Percentiles rank a stretch among this genome's conserved stretches.
Conservation (phyloP, 768 basidiomycete species). For the Boletus barrowsii region DNA sequence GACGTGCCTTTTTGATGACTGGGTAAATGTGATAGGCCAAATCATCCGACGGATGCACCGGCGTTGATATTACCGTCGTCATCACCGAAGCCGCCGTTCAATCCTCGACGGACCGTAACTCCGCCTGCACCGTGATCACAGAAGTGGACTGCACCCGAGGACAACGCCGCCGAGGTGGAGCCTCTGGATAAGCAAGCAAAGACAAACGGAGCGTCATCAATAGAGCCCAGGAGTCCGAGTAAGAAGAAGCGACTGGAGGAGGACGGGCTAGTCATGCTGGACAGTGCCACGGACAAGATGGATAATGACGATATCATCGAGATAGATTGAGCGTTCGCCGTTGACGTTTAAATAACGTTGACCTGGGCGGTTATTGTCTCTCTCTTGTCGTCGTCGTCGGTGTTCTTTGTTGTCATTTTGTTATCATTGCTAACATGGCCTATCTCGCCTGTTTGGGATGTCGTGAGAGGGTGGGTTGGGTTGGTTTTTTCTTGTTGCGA, state of each 20-base stretch:
- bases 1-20: background rate
- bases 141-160: slow-evolving; percentile 60
- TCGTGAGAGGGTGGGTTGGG: no score
- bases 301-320: slow-evolving; percentile 58
- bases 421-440: no score
- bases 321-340: slow-evolving; percentile 42
- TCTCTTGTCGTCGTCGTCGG: no score
- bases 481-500: no score
- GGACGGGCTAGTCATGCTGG: slow-evolving; percentile 71
- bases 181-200: no score
- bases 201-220: background rate
- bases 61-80: slow-evolving; percentile 65
- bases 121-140: slow-evolving; percentile 41
- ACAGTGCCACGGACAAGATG: slow-evolving; percentile 50
- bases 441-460: no score
- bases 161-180: slow-evolving; percentile 8
- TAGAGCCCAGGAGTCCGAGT: slow-evolving; percentile 24
- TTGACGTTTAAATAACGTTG: no score
- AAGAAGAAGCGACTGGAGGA: slow-evolving; percentile 67
- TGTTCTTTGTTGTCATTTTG: no score
- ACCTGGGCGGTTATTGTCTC: no score
- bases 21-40: slow-evolving; percentile 38
- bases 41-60: slow-evolving; percentile 50
- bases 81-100: slow-evolving; percentile 53
- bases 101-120: slow-evolving; percentile 38